Percentiles rank a stretch among this genome's conserved stretches.
phyloP scores from a whole-genome alignment of 192 early-diverging fungal genomes.

The Mortierella alpina region DNA sequence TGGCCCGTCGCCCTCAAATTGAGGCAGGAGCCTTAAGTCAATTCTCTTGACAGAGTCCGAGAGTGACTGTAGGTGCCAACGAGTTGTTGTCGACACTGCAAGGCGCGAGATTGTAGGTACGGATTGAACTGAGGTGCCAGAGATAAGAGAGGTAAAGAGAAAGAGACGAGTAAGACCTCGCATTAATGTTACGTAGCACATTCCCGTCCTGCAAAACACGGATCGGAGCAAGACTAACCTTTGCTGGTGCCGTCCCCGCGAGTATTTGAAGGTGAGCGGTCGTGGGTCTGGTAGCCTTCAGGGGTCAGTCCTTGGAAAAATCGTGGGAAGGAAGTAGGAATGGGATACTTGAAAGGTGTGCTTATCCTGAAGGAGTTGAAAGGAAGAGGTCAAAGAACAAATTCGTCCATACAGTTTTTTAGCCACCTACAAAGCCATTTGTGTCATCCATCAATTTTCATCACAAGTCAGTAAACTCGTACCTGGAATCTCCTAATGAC shows the following conservation, averaged over 20 bases:
- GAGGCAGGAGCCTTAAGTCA: slow-evolving; percentile 21
- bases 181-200: background rate
- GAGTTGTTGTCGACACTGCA: slow-evolving; percentile 30
- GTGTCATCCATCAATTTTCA: background rate
- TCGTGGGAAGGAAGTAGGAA: slow-evolving; percentile 55
- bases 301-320: slow-evolving; percentile 47
- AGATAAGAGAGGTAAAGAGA: background rate
- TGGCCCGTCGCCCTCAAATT: slow-evolving; percentile 28
- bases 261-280: slow-evolving; percentile 11
- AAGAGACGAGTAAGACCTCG: background rate
- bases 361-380: slow-evolving; percentile 7
- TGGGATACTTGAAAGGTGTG: slow-evolving; percentile 41
- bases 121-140: slow-evolving; percentile 11
- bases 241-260: slow-evolving; percentile 45
- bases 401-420: background rate
- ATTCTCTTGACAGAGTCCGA: slow-evolving; percentile 39
- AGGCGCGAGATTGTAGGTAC: slow-evolving; percentile 28
- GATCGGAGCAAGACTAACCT: background rate
- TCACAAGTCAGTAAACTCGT: background rate
- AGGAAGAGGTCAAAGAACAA: background rate
- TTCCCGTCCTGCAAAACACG: background rate
- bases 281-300: slow-evolving; percentile 35
- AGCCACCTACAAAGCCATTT: background rate
- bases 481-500: slow-evolving; percentile 37
- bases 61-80: slow-evolving; percentile 42